Evolutionary conservation across 768 basidiomycete genomes (phyloP), one percentile per base, ranked within the genome.

Genomic region (Sporobolomyces roseus): DNA sequence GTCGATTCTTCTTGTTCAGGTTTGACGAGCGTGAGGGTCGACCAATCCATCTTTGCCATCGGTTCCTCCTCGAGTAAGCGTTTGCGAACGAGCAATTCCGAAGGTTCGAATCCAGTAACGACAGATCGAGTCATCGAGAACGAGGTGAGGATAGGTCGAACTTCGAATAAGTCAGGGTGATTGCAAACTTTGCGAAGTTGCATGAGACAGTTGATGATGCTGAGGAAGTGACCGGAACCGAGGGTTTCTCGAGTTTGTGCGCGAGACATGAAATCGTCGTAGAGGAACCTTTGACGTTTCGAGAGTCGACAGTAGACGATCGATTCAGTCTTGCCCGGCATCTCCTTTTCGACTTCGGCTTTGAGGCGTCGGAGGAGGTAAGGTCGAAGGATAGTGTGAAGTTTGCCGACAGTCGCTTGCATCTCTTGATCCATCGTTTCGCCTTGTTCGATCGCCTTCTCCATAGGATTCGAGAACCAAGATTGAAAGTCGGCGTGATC

Each of bases 151-250:
- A 82, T 78, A 10, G 80, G 79, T 53, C 81, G 78, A 10, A 74
- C 73, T 56, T 91, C 88, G 77, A 99, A 98, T 14, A 97, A 80
- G 81, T 90, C 90, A 0, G 94, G 93, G 78, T 99, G 94, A 23
- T 91, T 94, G 82, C 91, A 92, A 2, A 93, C 91, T 83, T 98
- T 98, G 65, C 94, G 89, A 17, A 97, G 83, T 77, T 97, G 94
- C 94, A 98, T 97, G 63, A 97, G 86, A 41, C 80, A 81, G 70
- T 82, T 82, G 72, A 80, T 78, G 49, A 82, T 80, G 38, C 79
- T 79, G 41, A 82, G 78, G 72, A 80, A 81, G 46, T 81, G 80
- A 5, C 93, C 93, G 3, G 91, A 94, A 86, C 8, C 78, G 25
- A 83, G 76, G 66, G 77, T 81, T 36, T 81, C 76, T 23, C 92